phyloP scores from a whole-genome alignment of 2,329 filamentous ascomycete genomes.

The Aspergillus terreus region DNA sequence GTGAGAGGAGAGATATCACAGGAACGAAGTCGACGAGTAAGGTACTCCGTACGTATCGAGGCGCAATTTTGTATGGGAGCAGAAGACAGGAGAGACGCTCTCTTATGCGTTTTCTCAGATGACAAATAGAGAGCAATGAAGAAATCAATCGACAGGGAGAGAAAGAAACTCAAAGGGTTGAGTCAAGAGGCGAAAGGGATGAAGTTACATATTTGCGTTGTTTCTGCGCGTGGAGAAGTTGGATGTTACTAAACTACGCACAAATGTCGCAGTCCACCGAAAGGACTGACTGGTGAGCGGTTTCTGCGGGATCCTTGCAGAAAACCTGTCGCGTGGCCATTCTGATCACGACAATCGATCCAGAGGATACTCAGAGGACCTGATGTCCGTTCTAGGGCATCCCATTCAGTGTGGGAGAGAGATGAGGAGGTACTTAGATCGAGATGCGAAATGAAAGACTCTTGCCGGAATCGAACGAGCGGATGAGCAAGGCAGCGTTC shows the following conservation, averaged over 20 bases:
- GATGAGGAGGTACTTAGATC: neutral
- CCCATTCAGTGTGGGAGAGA: neutral
- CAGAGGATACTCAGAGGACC: too few species aligned
- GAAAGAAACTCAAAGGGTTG: conserved; percentile 4
- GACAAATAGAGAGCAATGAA: neutral
- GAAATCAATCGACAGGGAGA: conserved; percentile 1
- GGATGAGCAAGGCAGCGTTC: neutral
- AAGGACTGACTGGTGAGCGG: neutral
- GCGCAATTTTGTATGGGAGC: too few species aligned
- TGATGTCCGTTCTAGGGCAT: too few species aligned
- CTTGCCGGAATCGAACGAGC: conserved; percentile 14
- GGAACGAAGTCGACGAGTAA: too few species aligned
- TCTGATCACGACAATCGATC: too few species aligned
- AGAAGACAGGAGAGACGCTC: neutral
- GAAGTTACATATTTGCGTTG: conserved; percentile 20
- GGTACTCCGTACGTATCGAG: too few species aligned
- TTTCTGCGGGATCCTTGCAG: neutral
- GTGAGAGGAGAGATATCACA: too few species aligned
- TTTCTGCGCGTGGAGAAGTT: conserved; percentile 26
- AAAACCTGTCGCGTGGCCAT: too few species aligned
- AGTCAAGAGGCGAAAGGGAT: conserved; percentile 4
- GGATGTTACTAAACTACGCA: conserved; percentile 26
- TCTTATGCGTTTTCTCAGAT: neutral
- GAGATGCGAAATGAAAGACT: neutral
- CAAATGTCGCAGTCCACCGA: conserved; percentile 31